Evolutionary conservation across 805 yeast species (phyloP).

Genomic region (Barnettozyma sucrosica): DNA sequence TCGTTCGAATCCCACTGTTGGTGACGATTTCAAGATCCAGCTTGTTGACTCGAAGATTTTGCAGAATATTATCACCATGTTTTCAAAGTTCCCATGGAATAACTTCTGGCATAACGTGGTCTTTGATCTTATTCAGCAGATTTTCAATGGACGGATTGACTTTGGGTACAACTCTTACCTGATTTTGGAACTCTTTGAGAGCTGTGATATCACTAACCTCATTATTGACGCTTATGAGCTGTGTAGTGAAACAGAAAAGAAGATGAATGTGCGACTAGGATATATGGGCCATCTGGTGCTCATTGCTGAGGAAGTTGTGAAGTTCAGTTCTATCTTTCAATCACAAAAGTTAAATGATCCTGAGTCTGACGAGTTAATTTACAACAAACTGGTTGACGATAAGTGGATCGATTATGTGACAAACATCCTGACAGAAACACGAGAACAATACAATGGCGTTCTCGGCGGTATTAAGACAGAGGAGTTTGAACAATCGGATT

Average conservation of each 20-base stretch:
- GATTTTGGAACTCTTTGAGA: conserved; percentile 55
- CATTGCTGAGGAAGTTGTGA: conserved; percentile 94
- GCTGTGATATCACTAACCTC: conserved; percentile 51
- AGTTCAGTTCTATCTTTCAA: conserved; percentile 47
- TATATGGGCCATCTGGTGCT: conserved; percentile 95
- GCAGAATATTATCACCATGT: conserved; percentile 55
- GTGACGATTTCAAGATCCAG: conserved; percentile 67
- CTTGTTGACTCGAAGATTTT: conserved; percentile 60
- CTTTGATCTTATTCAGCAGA: conserved; percentile 77
- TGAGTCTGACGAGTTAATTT: conserved; percentile 23
- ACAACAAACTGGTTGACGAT: conserved; percentile 29
- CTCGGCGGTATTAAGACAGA: conserved; percentile 53
- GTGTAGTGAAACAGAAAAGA: conserved; percentile 55
- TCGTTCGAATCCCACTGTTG: conserved; percentile 56
- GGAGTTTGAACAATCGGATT: conserved; percentile 21
- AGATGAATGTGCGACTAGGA: conserved; percentile 69
- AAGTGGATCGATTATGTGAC: conserved; percentile 73
- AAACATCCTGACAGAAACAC: conserved; percentile 66
- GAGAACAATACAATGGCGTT: conserved; percentile 84
- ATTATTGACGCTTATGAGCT: conserved; percentile 61
- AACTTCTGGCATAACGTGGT: conserved; percentile 83
- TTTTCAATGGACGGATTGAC: conserved; percentile 67
- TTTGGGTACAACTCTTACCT: conserved; percentile 67
- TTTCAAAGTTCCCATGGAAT: conserved; percentile 75
- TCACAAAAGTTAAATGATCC: conserved; percentile 22